Base-by-base conservation (phyloP, 352 stramenopile genomes). In the Phytophthora sp. region DNA sequence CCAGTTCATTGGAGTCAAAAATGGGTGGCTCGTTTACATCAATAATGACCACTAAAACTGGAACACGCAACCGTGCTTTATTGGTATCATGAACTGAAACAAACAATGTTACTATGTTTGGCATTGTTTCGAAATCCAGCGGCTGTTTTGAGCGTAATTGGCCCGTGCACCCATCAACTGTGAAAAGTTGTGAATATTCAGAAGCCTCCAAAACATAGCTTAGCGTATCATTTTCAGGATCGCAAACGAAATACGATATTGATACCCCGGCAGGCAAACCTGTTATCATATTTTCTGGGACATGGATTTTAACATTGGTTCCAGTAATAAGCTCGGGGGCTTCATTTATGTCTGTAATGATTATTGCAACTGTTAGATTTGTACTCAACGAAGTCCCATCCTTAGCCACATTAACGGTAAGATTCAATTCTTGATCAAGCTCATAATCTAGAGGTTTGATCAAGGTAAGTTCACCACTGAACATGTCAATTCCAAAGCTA, bases 141-240 rank as follows among this genome's bases (percentile, higher is more conserved):
- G 67, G 41, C 15, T 30, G 13, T 26, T 72, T 74, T 8, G 59
- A 67, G n/a, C 66, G 50, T 17, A 89, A 23, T 42, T 89, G 76
- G 4, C 79, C 79, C 27, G 57, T 72, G 50, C 79, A 89, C 11
- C 62, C 62, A n/a, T 87, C 77, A 3, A 89, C 11, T 0, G 38
- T 66, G 28, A 89, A 89, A 37, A 64, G 82, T 15, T 17, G 41
- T 4, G 79, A 87, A 43, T 74, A 73, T 17, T 76, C 60, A 0
- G 79, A 87, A 5, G 69, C 28, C 11, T 83, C 66, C 12, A 89
- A 45, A 13, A 72, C 41, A 21, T 79, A 89, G 15, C 45, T 66
- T 0, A 87, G 17, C 3, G 61, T 79, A 37, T 85, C 66, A 42
- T 87, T 89, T 41, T 89, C 79, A 7, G 79, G 79, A 34, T 87